Base-by-base conservation (phyloP, 345 rosid species). In the Aquilaria sinensis region DNA sequence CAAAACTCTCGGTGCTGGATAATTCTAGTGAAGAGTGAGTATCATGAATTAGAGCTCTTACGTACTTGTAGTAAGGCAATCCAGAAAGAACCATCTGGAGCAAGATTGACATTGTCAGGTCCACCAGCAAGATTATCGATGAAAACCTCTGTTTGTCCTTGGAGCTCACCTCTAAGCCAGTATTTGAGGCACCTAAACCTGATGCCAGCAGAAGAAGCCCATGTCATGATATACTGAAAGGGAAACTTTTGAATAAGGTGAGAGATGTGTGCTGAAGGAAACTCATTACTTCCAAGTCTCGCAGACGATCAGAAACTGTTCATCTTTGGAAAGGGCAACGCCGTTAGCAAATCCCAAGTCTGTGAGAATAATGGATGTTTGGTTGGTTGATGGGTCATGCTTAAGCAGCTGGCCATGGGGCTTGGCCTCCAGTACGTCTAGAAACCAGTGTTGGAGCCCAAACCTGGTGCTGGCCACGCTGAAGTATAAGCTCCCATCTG, bases 61-160 rank as follows among this genome's bases (percentile, higher is more conserved):
- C 34, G 2, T 66, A 77, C 84, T 75, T 74, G 77, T 4, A 74
- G 0, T 52, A 82, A 6, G 8, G 74, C 80, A 1, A 85, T 78
- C 87, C 80, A 85, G 72, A 80, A 85, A 15, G 87, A 72, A n/a
- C 85, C 85, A 31, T 82, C 85, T 0, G 83, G 85, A 12, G 85
- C 83, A 14, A 82, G 75, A 58, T 72, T 68, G 61, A 85, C 78
- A 72, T 85, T 85, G 51, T 85, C 82, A 12, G 87, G 85, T 51
- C 64, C 82, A 1, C 72, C 79, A 0, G 83, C 85, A 48, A 85
- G 87, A 65, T 80, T 76, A 9, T 80, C 72, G 2, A 81, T 9
- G n/a, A 79, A 65, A 56, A 68, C 34, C 62, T 84, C 80, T 14
- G 78, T 76, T 62, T 70, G 31, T 12, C 82, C 83, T 65, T 62